These are phyloP conservation scores for Saturnispora zaruensis DNA, from an alignment of 805 yeast genomes.

Conservation along the genomic window DNA sequence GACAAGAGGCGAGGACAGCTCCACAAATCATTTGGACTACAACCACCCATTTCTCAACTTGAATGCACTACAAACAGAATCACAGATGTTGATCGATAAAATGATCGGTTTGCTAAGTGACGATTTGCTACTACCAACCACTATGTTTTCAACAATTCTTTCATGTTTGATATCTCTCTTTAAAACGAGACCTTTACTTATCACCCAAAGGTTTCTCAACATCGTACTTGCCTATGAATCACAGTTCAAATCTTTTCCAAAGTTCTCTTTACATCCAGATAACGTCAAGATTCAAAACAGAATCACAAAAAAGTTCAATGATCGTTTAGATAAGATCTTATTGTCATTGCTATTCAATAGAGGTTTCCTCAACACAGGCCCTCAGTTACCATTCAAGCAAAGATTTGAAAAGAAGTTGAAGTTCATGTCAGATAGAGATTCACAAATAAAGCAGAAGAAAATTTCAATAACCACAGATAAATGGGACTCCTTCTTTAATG, in stretches of 20 bases:
- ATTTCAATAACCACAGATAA: slow-evolving; percentile 29
- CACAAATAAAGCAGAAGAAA: slow-evolving; percentile 24
- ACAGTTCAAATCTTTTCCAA: slow-evolving; percentile 46
- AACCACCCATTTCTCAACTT: slow-evolving; percentile 58
- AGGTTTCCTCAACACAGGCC: slow-evolving; percentile 27
- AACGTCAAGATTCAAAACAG: slow-evolving; percentile 21
- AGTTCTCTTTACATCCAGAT: slow-evolving; percentile 16
- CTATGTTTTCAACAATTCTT: slow-evolving; percentile 58
- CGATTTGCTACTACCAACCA: slow-evolving; percentile 46
- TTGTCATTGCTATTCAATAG: slow-evolving; percentile 27
- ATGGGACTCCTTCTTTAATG: slow-evolving; percentile 25
- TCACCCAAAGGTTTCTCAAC: slow-evolving; percentile 45
- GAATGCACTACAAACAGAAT: slow-evolving; percentile 55
- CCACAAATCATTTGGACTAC: slow-evolving; percentile 1
- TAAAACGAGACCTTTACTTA: slow-evolving; percentile 54
- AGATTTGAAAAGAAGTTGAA: slow-evolving; percentile 29
- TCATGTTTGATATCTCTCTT: slow-evolving; percentile 56
- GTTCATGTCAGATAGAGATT: slow-evolving; percentile 24
- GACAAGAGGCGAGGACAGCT: slow-evolving; percentile 14
- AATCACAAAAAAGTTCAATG: slow-evolving; percentile 29
- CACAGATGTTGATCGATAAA: slow-evolving; percentile 57
- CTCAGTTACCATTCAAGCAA: slow-evolving; percentile 18
- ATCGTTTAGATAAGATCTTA: slow-evolving; percentile 28
- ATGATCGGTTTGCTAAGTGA: slow-evolving; percentile 48
- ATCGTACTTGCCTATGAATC: slow-evolving; percentile 55